Evolutionary conservation across 768 basidiomycete species (phyloP), one percentile per base, ranked within the genome.

Genomic region (Pleurotus ostreatus): DNA sequence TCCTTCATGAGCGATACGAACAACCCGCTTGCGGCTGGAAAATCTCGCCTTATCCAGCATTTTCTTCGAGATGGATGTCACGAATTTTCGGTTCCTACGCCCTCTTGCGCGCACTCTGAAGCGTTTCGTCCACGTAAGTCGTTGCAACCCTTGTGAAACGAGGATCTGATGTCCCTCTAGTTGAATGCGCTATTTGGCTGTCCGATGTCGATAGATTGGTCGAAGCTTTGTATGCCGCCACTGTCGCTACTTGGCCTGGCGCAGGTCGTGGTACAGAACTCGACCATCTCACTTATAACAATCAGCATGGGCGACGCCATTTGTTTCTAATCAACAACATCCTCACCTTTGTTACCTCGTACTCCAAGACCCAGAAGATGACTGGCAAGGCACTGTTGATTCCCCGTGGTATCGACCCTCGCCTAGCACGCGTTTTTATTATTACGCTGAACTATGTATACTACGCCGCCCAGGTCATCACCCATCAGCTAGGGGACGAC

Each of bases 271-370:
- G 62, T 2, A 62, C 56, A 0, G 65, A 66, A 45, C 59, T 60
- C 5, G 52, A 66, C 2, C 57, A 61, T 18, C 30, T 66, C 5
- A 30, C 48, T 11, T 58, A 59, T 5, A 26, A 55, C 3, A 46
- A 64, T 5, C 20, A 56, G 13, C 1, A 26, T 2, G 58, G 57
- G 0, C 38, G 46, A 0, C 43, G 47, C 1, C 55, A 60, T 5
- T n/a, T 65, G 0, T 65, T 57, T 15, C 26, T 63, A 3, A 57
- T 66, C 5, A 65, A 66, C 4, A 59, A 65, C 2, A 25, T 52
- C 1, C 20, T 65, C 2, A 37, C 53, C 0, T 55, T 66, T 11
- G 43, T 44, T 0, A 65, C 55, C 0, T 55, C 38, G 0, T 66
- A 65, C 25, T 47, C 55, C 0, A 66, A 66, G 18, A 61, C 59